These are phyloP conservation scores for Fomitopsis pulvina DNA, from an alignment of 768 basidiomycete genomes.

Conservation along the genomic window DNA sequence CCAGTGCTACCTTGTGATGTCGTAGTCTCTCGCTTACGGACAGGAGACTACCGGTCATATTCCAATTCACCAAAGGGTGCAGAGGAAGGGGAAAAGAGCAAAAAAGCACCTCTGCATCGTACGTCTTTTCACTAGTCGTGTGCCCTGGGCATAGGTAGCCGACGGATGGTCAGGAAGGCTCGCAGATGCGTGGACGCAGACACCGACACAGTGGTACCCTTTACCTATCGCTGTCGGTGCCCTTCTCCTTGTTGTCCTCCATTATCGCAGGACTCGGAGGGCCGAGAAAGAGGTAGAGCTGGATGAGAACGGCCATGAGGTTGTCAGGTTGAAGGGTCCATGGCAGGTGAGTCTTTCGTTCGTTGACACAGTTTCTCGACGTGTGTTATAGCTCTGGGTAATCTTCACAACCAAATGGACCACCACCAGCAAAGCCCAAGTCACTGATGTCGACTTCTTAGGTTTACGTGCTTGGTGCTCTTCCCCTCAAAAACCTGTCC, in stretches of 20 bases:
- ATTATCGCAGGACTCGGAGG: slow-evolving; percentile 58
- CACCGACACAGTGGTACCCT: slow-evolving; percentile 94
- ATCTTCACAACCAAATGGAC: neutral
- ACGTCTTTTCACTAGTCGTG: neutral
- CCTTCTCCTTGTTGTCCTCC: slow-evolving; percentile 73
- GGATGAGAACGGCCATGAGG: slow-evolving; percentile 77
- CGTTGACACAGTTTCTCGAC: neutral
- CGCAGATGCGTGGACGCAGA: slow-evolving; percentile 73
- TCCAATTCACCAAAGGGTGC: neutral
- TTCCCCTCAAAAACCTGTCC: slow-evolving; percentile 93
- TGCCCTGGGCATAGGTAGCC: neutral
- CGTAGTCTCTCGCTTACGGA: neutral
- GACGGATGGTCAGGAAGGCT: slow-evolving; percentile 44
- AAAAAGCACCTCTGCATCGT: neutral
- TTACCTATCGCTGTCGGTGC: slow-evolving; percentile 88
- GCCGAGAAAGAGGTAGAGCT: slow-evolving; percentile 61
- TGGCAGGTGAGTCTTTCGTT: slow-evolving; percentile 67
- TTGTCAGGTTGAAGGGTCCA: slow-evolving; percentile 79
- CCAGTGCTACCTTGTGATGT: neutral
- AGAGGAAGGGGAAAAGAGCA: neutral
- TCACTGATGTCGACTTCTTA: slow-evolving; percentile 20
- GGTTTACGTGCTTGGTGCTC: slow-evolving; percentile 96
- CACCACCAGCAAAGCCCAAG: neutral
- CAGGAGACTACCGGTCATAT: neutral
- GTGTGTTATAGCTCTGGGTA: neutral